Conservation (phyloP, 208 protist species). For the Crithidia thermophila region DNA sequence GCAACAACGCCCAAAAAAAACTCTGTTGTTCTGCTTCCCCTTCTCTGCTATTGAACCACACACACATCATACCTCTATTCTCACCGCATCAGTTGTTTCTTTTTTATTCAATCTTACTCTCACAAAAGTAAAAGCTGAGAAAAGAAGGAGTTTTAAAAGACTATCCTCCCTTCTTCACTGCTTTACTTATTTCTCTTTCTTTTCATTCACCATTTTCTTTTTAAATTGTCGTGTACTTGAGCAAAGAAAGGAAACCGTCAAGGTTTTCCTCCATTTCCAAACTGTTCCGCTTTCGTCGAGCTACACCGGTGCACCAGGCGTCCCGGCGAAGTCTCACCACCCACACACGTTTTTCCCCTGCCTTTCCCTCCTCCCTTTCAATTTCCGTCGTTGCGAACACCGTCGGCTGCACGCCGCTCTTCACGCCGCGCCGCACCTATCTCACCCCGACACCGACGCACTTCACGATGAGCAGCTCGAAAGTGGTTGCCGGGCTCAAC, state of each 20-base stretch:
- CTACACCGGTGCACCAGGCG: conserved; percentile 11
- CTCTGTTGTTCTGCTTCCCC: too few relatives aligned
- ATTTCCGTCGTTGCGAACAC: too few relatives aligned
- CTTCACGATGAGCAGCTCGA: background rate
- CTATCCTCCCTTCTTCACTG: background rate
- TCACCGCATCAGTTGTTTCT: too few relatives aligned
- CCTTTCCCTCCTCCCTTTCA: background rate
- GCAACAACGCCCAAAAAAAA: too few relatives aligned
- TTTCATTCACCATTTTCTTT: background rate
- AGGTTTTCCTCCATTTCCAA: background rate
- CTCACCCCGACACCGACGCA: background rate
- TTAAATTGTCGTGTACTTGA: conserved; percentile 6
- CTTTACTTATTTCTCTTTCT: background rate
- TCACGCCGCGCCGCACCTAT: background rate
- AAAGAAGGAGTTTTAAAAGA: background rate
- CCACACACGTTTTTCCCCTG: conserved; percentile 2
- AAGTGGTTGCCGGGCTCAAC: conserved; percentile 45
- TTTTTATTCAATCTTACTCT: too few relatives aligned
- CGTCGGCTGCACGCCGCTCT: background rate
- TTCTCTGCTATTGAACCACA: too few relatives aligned
- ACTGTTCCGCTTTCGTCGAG: conserved; percentile 9
- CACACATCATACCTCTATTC: too few relatives aligned
- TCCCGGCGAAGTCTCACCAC: conserved; percentile 2
- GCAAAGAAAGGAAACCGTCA: conserved; percentile 1
- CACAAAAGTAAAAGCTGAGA: background rate